Conservation (phyloP, 352 stramenopile genomes). For the Globisporangium solare region DNA sequence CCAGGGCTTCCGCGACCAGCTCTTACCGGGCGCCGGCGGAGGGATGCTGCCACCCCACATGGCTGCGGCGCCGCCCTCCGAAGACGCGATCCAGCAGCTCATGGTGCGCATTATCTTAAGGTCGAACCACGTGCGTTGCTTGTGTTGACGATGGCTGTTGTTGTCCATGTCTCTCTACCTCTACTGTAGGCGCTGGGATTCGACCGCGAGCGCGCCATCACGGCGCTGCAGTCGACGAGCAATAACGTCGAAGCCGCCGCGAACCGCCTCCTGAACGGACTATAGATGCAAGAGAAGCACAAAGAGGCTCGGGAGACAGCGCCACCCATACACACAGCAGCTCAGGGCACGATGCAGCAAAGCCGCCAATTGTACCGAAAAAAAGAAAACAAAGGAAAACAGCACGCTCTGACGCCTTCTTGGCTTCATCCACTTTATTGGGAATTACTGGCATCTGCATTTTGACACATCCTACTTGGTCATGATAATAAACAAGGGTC, state of each 20-base stretch:
- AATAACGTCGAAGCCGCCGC: constrained; percentile 87
- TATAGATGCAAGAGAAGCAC: constrained; percentile 19
- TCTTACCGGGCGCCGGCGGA: constrained; percentile 54
- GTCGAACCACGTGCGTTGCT: constrained; percentile 1
- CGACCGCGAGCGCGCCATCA: constrained; percentile 62
- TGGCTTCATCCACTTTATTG: too few relatives aligned
- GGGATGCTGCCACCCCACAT: constrained; percentile 52
- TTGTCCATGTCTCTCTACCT: not conserved
- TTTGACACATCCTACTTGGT: too few relatives aligned
- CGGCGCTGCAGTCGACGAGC: constrained; percentile 62
- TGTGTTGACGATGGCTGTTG: not conserved
- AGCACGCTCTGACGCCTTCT: too few relatives aligned
- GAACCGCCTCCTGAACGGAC: constrained; percentile 76
- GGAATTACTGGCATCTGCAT: too few relatives aligned
- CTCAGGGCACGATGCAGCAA: too few relatives aligned
- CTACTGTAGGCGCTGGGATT: constrained; percentile 76
- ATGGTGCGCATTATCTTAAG: constrained; percentile 33
- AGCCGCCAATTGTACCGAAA: too few relatives aligned
- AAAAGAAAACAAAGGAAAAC: too few relatives aligned
- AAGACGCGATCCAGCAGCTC: constrained; percentile 78
- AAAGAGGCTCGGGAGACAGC: constrained; percentile 1
- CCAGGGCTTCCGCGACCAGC: constrained; percentile 78
- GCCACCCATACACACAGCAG: too few relatives aligned
- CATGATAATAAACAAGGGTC: too few relatives aligned
- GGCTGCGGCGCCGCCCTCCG: constrained; percentile 54